phyloP scores from a whole-genome alignment of 2,329 filamentous ascomycete genomes.

The Clarireedia hainanense region DNA sequence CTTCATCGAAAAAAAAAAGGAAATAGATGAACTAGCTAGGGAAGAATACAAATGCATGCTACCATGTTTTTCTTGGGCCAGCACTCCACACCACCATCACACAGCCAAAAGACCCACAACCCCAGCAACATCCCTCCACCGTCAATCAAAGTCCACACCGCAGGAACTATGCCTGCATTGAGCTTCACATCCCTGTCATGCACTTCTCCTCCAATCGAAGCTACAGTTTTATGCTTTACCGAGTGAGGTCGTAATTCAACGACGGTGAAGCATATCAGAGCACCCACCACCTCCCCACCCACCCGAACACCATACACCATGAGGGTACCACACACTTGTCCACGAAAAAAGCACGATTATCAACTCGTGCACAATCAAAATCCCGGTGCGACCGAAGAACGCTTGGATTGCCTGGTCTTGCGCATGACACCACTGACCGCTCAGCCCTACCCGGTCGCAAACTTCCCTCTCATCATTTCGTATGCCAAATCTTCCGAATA shows the following conservation, averaged over 20 bases:
- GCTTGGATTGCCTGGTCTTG: conserved; percentile 3
- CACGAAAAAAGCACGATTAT: neutral
- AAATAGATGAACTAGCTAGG: neutral
- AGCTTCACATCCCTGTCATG: conserved; percentile 4
- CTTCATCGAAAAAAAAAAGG: neutral
- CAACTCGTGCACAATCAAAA: neutral
- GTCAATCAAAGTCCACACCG: conserved; percentile 12
- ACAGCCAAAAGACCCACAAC: neutral
- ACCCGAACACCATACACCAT: neutral
- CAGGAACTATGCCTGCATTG: conserved; percentile 11
- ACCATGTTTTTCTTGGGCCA: neutral
- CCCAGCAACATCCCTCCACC: conserved; percentile 8
- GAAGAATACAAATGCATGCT: neutral
- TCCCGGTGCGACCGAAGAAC: conserved; percentile 6
- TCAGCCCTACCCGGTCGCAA: conserved; percentile 22
- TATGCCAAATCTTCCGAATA: conserved; percentile 2
- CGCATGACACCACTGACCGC: conserved; percentile 11
- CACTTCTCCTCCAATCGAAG: conserved; percentile 6
- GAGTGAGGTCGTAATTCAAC: conserved; percentile 8
- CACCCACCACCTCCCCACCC: neutral
- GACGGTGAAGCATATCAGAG: conserved; percentile 11
- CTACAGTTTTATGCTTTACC: conserved; percentile 6
- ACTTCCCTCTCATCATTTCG: conserved; percentile 3
- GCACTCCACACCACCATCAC: conserved; percentile 6
- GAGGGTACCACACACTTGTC: neutral